Evolutionary conservation across 176 grass and related monocot species (phyloP).

Genomic region (Aegilops sharonensis): DNA sequence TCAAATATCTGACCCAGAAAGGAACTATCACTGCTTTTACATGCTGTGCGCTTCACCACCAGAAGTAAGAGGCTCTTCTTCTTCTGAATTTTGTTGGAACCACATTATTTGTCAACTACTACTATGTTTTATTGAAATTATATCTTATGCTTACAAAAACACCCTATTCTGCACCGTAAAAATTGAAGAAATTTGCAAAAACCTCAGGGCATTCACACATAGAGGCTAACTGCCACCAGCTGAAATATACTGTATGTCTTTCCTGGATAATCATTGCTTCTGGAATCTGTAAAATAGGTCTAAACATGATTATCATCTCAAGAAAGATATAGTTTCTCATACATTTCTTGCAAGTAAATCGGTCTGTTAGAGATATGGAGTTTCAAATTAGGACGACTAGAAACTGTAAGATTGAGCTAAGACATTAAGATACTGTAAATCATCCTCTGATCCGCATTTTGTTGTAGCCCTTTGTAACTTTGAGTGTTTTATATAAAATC

Average conservation of each 20-base stretch:
- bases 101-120: too few species aligned
- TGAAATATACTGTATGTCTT: conserved; percentile 1
- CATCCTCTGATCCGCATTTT: background rate
- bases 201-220: background rate
- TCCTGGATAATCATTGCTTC: background rate
- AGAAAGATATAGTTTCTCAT: background rate
- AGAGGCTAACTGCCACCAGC: background rate
- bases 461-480: background rate
- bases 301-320: background rate
- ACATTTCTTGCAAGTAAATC: conserved; percentile 15
- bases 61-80: conserved; percentile 47
- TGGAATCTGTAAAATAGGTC: background rate
- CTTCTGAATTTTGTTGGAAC: conserved; percentile 15
- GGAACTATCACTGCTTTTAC: conserved; percentile 97
- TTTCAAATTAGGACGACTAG: background rate
- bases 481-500: background rate
- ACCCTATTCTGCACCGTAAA: conserved; percentile 15
- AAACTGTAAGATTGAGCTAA: background rate
- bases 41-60: conserved; percentile 73
- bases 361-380: conserved; percentile 1
- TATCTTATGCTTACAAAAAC: too few species aligned
- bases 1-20: conserved; percentile 90
- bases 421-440: background rate
- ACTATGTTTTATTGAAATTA: too few species aligned
- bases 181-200: background rate